phyloP scores from a whole-genome alignment of 441 rosid species.

The Kokia cookei region DNA sequence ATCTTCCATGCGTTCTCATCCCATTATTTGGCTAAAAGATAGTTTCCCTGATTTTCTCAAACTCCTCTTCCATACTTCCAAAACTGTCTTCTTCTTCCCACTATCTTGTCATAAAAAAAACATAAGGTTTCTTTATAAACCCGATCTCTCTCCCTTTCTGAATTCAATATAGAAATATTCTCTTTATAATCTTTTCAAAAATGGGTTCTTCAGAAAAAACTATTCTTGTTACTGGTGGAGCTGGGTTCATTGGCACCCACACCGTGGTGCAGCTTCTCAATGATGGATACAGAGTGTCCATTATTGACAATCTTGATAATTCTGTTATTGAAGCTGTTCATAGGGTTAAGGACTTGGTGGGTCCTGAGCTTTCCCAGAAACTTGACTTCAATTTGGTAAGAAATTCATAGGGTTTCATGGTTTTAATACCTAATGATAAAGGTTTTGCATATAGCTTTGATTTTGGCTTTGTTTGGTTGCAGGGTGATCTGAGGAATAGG shows the following conservation, averaged over 20 bases:
- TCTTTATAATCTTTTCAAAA: neutral
- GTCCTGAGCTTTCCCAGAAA: conserved; percentile 53
- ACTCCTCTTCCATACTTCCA: neutral
- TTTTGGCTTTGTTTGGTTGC: conserved; percentile 16
- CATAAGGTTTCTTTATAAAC: neutral
- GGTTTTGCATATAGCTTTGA: neutral
- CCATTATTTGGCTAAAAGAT: neutral
- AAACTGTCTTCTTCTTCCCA: neutral
- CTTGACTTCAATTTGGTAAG: conserved; percentile 46
- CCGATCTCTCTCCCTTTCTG: neutral
- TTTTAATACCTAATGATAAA: neutral
- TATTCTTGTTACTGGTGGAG: conserved; percentile 68
- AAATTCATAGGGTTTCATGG: neutral
- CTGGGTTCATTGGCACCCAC: conserved; percentile 75
- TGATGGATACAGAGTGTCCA: conserved; percentile 48
- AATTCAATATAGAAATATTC: neutral
- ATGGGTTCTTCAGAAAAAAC: conserved; percentile 48
- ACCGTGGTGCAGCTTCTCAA: conserved; percentile 57
- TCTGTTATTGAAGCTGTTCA: conserved; percentile 28
- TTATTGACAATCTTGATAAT: no score
- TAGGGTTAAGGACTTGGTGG: conserved; percentile 51
- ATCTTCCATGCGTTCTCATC: neutral
- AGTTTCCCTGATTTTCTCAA: conserved; percentile 33
- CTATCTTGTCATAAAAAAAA: no score
- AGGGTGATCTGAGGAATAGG: conserved; percentile 70